Evolutionary conservation across 805 yeast genomes (phyloP).

Genomic region (Suhomyces pyralidae): DNA sequence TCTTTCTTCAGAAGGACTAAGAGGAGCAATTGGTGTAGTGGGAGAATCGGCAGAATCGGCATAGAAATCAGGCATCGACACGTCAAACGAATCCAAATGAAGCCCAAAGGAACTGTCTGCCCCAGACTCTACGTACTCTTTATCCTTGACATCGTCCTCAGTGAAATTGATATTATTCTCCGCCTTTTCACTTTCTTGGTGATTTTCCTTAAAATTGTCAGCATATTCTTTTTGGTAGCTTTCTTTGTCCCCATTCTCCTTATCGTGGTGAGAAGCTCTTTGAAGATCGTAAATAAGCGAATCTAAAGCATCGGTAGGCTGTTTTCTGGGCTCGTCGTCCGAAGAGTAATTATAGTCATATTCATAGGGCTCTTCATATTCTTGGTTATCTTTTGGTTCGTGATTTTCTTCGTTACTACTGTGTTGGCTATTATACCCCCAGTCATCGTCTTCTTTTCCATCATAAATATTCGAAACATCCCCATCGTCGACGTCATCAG

Average conservation of each 20-base stretch:
- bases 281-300: constrained; percentile 36
- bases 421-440: constrained; percentile 26
- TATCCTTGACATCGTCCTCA: too few species aligned
- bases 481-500: constrained; percentile 10
- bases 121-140: background rate
- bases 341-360: background rate
- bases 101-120: background rate
- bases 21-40: constrained; percentile 25
- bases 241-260: background rate
- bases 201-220: background rate
- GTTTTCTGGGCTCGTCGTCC: constrained; percentile 6
- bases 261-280: constrained; percentile 10
- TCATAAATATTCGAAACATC: constrained; percentile 6
- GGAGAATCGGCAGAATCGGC: constrained; percentile 3
- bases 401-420: constrained; percentile 9
- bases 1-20: constrained; percentile 19
- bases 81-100: constrained; percentile 19
- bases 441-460: constrained; percentile 15
- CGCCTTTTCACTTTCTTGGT: too few species aligned
- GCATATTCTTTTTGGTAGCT: background rate
- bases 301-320: constrained; percentile 31
- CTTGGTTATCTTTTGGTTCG: background rate
- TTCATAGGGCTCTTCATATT: background rate
- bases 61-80: constrained; percentile 29
- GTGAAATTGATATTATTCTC: too few species aligned